Percentiles rank a stretch among this genome's conserved stretches.
Conservation (phyloP, 208 protist species). For the Tritrichomonas musculus region DNA sequence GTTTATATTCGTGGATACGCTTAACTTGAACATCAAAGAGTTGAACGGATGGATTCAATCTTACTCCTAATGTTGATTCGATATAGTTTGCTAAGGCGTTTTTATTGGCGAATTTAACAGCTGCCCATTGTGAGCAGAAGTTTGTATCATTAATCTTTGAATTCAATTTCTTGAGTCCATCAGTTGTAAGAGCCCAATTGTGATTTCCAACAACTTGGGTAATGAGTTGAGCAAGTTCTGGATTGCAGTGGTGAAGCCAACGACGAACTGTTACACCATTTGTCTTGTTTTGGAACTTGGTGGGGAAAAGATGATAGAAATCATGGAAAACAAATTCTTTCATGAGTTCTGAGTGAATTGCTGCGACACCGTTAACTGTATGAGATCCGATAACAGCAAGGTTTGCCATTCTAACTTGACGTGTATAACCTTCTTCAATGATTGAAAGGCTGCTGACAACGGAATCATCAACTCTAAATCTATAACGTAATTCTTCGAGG, state of each 20-base stretch:
- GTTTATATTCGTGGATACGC: constrained; percentile 78
- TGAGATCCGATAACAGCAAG: constrained; percentile 66
- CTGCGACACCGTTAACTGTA: constrained; percentile 70
- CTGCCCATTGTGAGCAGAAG: neutral
- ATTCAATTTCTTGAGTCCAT: neutral
- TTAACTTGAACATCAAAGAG: constrained; percentile 72
- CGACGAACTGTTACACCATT: constrained; percentile 73
- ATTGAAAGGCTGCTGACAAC: constrained; percentile 52
- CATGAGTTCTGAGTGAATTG: constrained; percentile 67
- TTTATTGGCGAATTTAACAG: neutral
- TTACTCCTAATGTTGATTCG: neutral
- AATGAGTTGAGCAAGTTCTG: neutral
- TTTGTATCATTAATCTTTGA: neutral
- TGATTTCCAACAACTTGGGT: neutral
- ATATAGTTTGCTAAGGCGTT: neutral
- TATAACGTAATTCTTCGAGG: constrained; percentile 46
- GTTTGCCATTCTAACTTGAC: constrained; percentile 60
- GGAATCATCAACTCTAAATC: neutral
- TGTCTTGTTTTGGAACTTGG: constrained; percentile 72
- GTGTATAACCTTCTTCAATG: constrained; percentile 59
- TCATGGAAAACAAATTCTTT: constrained; percentile 57
- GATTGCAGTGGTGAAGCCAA: constrained; percentile 63
- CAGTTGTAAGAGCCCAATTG: neutral
- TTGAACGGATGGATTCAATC: neutral
- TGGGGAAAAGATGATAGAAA: constrained; percentile 62